These are phyloP conservation scores for Podospora australis DNA, from an alignment of 495 filamentous ascomycete genomes.

Conservation along the genomic window DNA sequence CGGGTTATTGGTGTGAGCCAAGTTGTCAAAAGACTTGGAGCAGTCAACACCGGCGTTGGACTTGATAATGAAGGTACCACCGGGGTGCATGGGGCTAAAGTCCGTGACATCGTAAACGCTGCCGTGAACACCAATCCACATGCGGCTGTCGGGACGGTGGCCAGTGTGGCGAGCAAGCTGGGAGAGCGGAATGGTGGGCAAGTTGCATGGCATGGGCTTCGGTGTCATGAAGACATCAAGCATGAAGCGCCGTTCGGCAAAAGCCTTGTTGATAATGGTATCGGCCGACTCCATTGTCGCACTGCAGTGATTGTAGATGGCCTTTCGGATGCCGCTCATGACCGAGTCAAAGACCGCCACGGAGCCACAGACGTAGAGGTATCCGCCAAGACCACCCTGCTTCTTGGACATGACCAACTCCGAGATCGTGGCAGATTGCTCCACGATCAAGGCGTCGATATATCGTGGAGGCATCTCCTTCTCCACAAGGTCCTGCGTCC, in stretches of 20 bases:
- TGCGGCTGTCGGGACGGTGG: slow-evolving; percentile 39
- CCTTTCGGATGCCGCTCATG: slow-evolving; percentile 44
- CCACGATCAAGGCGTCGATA: slow-evolving; percentile 42
- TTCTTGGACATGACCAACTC: slow-evolving; percentile 49
- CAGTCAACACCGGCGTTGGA: slow-evolving; percentile 49
- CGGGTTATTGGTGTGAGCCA: slow-evolving; percentile 47
- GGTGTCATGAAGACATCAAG: slow-evolving; percentile 52
- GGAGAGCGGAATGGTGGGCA: slow-evolving; percentile 42
- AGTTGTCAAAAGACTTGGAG: slow-evolving; percentile 44
- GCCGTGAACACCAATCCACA: slow-evolving; percentile 48
- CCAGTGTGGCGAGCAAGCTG: slow-evolving; percentile 43
- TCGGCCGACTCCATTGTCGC: slow-evolving; percentile 42
- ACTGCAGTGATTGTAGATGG: slow-evolving; percentile 43
- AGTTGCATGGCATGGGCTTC: slow-evolving; percentile 41
- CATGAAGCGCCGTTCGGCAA: slow-evolving; percentile 48
- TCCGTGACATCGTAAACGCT: slow-evolving; percentile 46
- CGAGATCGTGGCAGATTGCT: slow-evolving; percentile 40
- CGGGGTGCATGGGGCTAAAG: slow-evolving; percentile 44
- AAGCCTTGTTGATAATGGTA: slow-evolving; percentile 41
- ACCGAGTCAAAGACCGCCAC: slow-evolving; percentile 49
- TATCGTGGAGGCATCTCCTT: slow-evolving; percentile 45
- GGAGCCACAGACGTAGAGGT: slow-evolving; percentile 47
- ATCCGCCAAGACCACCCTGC: slow-evolving; percentile 44
- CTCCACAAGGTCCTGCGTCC: slow-evolving; percentile 35
- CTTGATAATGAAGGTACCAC: slow-evolving; percentile 44